These are phyloP conservation scores for Talaromyces pinophilus DNA, from an alignment of 2,329 filamentous ascomycete species.

Conservation along the genomic window DNA sequence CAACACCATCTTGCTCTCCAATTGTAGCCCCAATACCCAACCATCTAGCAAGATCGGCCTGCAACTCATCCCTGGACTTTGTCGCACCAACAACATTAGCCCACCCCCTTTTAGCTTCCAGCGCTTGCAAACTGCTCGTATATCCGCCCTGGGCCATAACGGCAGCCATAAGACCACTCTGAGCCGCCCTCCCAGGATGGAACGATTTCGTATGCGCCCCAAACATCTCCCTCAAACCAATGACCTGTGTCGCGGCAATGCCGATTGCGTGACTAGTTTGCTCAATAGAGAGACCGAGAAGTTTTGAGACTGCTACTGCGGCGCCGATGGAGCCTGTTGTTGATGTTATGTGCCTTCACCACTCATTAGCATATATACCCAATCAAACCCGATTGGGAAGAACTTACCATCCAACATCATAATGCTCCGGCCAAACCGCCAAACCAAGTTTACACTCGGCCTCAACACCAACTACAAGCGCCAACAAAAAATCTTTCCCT, in stretches of 20 bases:
- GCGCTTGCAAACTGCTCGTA: neutral
- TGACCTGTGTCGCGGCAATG: neutral
- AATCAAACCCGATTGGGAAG: too few species aligned
- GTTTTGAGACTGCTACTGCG: neutral
- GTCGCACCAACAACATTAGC: neutral
- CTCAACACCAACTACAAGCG: neutral
- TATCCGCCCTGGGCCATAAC: neutral
- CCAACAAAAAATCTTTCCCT: too few species aligned
- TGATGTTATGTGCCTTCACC: neutral
- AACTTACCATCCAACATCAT: neutral
- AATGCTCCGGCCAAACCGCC: neutral
- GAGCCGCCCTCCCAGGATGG: neutral
- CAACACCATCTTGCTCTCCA: neutral
- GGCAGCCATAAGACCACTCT: neutral
- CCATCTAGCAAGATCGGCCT: neutral
- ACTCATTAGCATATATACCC: too few species aligned
- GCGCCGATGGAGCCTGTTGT: neutral
- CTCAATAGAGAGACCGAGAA: neutral
- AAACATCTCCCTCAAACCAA: neutral
- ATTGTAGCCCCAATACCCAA: neutral
- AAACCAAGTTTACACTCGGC: neutral
- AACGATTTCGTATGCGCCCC: neutral
- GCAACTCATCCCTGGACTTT: neutral
- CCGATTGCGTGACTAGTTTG: neutral
- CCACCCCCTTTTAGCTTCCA: neutral